Percentiles rank a stretch among this genome's conserved stretches.
Evolutionary conservation across 352 stramenopile genomes (phyloP).

Genomic region (Phytophthora ramorum): DNA sequence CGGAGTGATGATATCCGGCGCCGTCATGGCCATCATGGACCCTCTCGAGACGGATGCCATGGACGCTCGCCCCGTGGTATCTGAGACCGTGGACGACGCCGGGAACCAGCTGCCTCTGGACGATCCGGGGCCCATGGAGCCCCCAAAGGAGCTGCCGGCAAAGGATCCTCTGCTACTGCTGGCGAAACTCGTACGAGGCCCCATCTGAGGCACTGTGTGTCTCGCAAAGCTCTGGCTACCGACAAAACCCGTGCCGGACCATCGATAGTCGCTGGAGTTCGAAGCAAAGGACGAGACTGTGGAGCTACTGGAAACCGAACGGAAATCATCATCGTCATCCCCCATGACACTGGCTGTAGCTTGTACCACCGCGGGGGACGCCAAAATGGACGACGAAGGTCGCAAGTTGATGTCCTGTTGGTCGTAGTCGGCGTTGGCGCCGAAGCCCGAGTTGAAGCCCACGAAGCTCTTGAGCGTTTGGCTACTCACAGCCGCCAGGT

Average conservation of each 20-base stretch:
- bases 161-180: slow-evolving; percentile 40
- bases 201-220: slow-evolving; percentile 38
- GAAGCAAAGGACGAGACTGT: slow-evolving; percentile 70
- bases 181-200: slow-evolving; percentile 19
- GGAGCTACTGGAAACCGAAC: slow-evolving; percentile 70
- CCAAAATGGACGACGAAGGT: slow-evolving; percentile 72
- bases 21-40: slow-evolving; percentile 72
- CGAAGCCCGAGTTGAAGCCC: slow-evolving; percentile 77
- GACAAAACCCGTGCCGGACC: slow-evolving; percentile 83
- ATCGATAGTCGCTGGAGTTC: slow-evolving; percentile 69
- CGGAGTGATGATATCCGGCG: slow-evolving; percentile 68
- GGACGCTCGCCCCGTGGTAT: slow-evolving; percentile 29
- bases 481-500: slow-evolving; percentile 72
- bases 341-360: slow-evolving; percentile 74
- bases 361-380: slow-evolving; percentile 48
- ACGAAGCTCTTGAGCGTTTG: slow-evolving; percentile 86
- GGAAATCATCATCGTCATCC: slow-evolving; percentile 83
- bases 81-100: slow-evolving; percentile 34
- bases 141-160: slow-evolving; percentile 30
- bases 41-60: slow-evolving; percentile 43
- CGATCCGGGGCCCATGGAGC: slow-evolving; percentile 20
- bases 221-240: slow-evolving; percentile 67
- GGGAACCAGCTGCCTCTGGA: slow-evolving; percentile 74
- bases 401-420: slow-evolving; percentile 61
- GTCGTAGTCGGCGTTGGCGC: slow-evolving; percentile 75